phyloP scores from a whole-genome alignment of 2,329 filamentous ascomycete species.

The Aspergillus sp. region DNA sequence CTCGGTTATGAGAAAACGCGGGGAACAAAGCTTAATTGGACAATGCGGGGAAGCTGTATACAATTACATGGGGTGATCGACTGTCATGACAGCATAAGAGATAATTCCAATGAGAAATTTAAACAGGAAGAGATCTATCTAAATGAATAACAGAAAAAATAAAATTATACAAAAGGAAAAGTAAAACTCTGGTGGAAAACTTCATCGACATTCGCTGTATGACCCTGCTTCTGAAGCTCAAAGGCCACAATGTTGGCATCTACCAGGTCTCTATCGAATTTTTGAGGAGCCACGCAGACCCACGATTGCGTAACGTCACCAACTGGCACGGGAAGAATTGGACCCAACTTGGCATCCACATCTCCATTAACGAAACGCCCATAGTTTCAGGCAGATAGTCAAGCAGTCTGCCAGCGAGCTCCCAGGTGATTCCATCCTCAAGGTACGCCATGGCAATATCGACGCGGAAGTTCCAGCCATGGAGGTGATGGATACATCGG shows the following conservation, averaged over 20 bases:
- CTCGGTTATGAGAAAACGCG: background rate
- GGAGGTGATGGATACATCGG: conserved; percentile 2
- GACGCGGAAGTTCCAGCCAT: background rate
- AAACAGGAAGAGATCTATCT: background rate
- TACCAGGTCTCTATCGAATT: conserved; percentile 1
- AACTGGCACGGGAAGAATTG: background rate
- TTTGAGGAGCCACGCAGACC: background rate
- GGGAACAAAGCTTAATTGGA: background rate
- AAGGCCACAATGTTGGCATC: conserved; percentile 3
- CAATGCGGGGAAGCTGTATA: background rate
- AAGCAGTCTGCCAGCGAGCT: background rate
- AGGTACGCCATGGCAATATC: conserved; percentile 7
- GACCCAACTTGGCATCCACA: background rate
- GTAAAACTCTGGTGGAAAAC: background rate
- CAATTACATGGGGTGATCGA: no score
- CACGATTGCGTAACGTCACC: background rate
- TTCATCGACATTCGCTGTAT: conserved; percentile 2
- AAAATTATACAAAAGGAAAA: background rate
- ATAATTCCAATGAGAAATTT: background rate
- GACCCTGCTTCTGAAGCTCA: conserved; percentile 1
- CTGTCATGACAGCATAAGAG: no score
- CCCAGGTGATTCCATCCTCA: background rate
- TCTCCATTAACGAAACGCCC: background rate
- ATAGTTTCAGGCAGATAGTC: background rate
- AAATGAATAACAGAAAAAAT: background rate